A percentile compares a stretch with the other conserved stretches of the same genome.
phyloP scores from a whole-genome alignment of 2,329 filamentous ascomycete genomes.

The Fusarium metavorans region DNA sequence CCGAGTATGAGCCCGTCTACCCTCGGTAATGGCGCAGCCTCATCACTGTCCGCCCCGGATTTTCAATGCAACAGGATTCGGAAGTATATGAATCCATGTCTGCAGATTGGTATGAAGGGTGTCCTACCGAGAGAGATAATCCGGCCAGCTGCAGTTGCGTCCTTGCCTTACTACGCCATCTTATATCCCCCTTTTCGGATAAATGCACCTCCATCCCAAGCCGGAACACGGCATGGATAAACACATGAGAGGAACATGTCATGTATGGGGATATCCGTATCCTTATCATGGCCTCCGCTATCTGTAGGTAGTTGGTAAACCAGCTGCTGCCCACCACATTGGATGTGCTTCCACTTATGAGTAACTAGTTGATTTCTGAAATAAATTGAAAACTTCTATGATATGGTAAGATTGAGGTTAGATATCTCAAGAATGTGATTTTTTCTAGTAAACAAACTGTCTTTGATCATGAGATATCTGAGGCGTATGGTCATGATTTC shows the following conservation, averaged over 20 bases:
- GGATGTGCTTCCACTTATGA: background rate
- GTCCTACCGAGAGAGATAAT: background rate
- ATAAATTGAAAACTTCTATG: background rate
- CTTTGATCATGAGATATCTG: too few species aligned
- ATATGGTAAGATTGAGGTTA: too few species aligned
- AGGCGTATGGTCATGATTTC: too few species aligned
- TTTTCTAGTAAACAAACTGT: too few species aligned
- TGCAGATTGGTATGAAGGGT: background rate
- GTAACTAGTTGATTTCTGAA: background rate
- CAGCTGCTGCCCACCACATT: too few species aligned
- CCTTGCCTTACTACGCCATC: background rate
- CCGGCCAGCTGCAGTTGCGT: background rate
- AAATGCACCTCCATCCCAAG: background rate
- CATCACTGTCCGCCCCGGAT: background rate
- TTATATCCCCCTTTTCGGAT: background rate
- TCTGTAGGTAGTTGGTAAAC: background rate
- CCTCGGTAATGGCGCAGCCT: background rate
- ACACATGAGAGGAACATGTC: background rate
- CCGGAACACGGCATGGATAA: background rate
- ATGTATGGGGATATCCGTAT: background rate
- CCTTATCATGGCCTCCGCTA: background rate
- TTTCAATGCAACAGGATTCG: background rate
- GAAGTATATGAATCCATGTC: background rate
- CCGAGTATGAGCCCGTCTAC: background rate
- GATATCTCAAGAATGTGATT: too few species aligned